Conservation (phyloP, 352 stramenopile species). For the Pythium scleroteichum region DNA sequence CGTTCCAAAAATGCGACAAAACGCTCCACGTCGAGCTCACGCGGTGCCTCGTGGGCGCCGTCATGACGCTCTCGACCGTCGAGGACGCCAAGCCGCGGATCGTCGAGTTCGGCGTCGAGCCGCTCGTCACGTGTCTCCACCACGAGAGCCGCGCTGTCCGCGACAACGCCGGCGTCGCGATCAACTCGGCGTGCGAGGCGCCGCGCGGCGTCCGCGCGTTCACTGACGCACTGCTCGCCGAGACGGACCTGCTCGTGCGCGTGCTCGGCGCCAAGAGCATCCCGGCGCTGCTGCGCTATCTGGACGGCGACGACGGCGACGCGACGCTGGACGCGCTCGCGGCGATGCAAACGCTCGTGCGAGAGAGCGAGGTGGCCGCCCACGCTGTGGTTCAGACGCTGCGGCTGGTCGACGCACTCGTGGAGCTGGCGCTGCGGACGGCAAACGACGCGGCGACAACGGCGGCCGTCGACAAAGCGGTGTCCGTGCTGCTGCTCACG, state of each 20-base stretch:
- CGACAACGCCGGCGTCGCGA: constrained; percentile 53
- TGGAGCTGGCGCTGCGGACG: constrained; percentile 24
- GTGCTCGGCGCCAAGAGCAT: constrained; percentile 55
- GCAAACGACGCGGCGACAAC: not conserved
- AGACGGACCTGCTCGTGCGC: constrained; percentile 46
- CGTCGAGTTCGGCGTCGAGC: constrained; percentile 71
- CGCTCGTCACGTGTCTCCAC: constrained; percentile 56
- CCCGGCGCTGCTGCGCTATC: constrained; percentile 42
- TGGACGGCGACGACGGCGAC: constrained; percentile 44
- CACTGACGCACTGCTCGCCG: constrained; percentile 37
- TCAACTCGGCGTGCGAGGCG: constrained; percentile 69
- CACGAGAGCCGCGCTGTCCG: constrained; percentile 40
- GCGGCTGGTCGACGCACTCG: constrained; percentile 49
- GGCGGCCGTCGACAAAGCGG: not conserved
- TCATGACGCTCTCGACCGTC: constrained; percentile 71
- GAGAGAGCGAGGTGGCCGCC: constrained; percentile 12
- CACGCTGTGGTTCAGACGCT: constrained; percentile 51
- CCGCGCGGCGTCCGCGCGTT: constrained; percentile 47
- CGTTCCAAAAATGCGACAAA: constrained; percentile 32
- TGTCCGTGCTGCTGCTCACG: constrained; percentile 35
- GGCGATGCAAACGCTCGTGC: constrained; percentile 35
- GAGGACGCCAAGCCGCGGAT: constrained; percentile 70
- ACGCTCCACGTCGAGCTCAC: constrained; percentile 46
- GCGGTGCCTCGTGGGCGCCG: constrained; percentile 46
- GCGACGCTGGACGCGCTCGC: constrained; percentile 43